phyloP scores from a whole-genome alignment of 2,329 filamentous ascomycete genomes.

The Calonectria pseudoreteaudii region DNA sequence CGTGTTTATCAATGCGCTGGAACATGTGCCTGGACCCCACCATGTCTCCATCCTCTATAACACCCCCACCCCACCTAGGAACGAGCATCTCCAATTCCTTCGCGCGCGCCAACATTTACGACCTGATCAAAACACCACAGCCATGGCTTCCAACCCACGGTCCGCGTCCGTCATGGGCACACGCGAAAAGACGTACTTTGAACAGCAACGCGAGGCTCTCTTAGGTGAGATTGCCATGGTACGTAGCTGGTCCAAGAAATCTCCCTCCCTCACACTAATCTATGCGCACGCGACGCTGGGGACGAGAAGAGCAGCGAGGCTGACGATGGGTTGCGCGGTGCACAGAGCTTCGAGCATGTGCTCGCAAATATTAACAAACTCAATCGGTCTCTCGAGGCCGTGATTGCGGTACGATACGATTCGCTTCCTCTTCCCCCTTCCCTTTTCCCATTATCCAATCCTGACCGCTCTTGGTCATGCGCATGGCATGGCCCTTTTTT shows the following conservation, averaged over 20 bases:
- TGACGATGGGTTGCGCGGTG: not conserved
- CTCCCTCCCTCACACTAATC: not conserved
- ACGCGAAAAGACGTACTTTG: constrained; percentile 73
- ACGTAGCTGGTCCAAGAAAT: constrained; percentile 31
- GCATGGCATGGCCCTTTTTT: too few relatives aligned
- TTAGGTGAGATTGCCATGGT: constrained; percentile 81
- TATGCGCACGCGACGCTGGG: not conserved
- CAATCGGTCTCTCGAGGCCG: constrained; percentile 90
- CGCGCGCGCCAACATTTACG: constrained; percentile 19
- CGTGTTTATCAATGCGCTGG: not conserved
- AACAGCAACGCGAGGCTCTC: constrained; percentile 79
- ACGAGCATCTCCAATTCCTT: constrained; percentile 12
- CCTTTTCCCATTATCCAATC: not conserved
- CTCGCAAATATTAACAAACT: constrained; percentile 96
- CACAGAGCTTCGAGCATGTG: constrained; percentile 85
- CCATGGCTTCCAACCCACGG: constrained; percentile 49
- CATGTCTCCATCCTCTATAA: not conserved
- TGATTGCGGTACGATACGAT: constrained; percentile 76
- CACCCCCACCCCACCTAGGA: not conserved
- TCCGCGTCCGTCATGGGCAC: constrained; percentile 43
- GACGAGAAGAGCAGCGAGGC: not conserved
- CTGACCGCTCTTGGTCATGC: not conserved
- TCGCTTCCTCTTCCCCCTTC: not conserved
- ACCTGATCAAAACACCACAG: constrained; percentile 6
- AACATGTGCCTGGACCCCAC: constrained; percentile 6